Base-by-base conservation (phyloP, 371 early-diverging fungal genomes). In the Mucor irregularis region DNA sequence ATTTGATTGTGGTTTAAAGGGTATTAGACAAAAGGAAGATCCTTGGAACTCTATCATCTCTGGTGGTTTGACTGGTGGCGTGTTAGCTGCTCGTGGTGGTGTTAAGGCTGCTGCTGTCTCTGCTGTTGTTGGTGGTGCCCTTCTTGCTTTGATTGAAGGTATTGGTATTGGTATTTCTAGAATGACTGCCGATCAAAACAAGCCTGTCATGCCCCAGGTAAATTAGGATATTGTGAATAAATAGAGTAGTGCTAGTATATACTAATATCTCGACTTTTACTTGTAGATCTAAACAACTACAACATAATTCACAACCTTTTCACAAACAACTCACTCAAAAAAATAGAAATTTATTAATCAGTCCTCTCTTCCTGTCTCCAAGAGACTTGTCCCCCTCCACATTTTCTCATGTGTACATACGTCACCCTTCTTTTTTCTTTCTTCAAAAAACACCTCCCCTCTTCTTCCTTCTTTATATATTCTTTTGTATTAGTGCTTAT, bases 101-200 rank as follows among this genome's bases (percentile, higher is more conserved):
- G 84, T 86, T 63, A 90, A 83, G 67, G 92, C 92, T 30, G 89
- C 92, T 31, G 68, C 86, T 37, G 82, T 90, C 17, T 90, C 91
- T 29, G 98, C 95, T 13, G 89, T 89, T 5, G 83, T 97, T 61
- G 97, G 98, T 53, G 97, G 95, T 49, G 78, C 92, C 38, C 81
- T 96, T 58, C 72, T 98, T 58, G 98, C 92, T 31, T 76, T 95
- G 58, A 95, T 97, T 74, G 98, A 98, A 73, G 98, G 98, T 62
- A 83, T 93, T 7, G 89, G 92, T 61, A 89, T 94, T 47, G 89
- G 87, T 51, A 78, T 96, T 53, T 58, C 80, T 26, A 65, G 84
- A 61, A 58, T 68, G 62, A 74, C 78, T 50, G 84, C 84, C 34
- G 82, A 84, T 42, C 77, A 77, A 56, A 78, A 71, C 61, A 73